phyloP scores from a whole-genome alignment of 805 yeast species.

The Cyberlindnera sargentensis region DNA sequence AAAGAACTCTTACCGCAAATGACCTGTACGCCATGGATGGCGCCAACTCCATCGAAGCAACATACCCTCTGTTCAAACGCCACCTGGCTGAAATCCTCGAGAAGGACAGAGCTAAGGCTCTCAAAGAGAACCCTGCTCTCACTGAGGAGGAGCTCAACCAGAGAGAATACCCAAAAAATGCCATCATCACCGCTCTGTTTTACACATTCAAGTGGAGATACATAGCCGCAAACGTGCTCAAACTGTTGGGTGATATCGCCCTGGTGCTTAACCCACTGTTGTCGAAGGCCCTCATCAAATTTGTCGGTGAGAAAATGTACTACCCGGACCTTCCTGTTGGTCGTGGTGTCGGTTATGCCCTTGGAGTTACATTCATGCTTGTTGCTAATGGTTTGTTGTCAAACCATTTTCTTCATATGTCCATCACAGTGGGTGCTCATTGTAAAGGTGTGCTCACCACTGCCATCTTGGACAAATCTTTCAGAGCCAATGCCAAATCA shows the following conservation, averaged over 20 bases:
- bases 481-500: conserved; percentile 50
- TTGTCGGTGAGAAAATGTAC: conserved; percentile 38
- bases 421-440: conserved; percentile 63
- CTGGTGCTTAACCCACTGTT: conserved; percentile 48
- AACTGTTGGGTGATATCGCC: conserved; percentile 39
- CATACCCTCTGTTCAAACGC: conserved; percentile 31
- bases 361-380: conserved; percentile 59
- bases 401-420: conserved; percentile 57
- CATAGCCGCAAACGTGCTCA: conserved; percentile 31
- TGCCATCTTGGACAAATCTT: conserved; percentile 61
- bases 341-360: conserved; percentile 67
- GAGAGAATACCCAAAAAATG: conserved; percentile 34
- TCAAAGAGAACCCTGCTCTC: conserved; percentile 27
- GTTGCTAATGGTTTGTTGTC: conserved; percentile 38
- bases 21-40: conserved; percentile 46
- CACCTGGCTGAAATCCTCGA: conserved; percentile 28
- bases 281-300: conserved; percentile 46
- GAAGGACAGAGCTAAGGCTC: conserved; percentile 27
- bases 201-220: conserved; percentile 44
- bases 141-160: conserved; percentile 33
- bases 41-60: conserved; percentile 28
- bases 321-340: conserved; percentile 30
- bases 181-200: conserved; percentile 38
- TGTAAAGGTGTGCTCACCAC: conserved; percentile 66
- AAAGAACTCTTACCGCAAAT: conserved; percentile 57